Evolutionary conservation across 1,284 basidiomycete species (phyloP).

Genomic region (Phylloporus gajari): DNA sequence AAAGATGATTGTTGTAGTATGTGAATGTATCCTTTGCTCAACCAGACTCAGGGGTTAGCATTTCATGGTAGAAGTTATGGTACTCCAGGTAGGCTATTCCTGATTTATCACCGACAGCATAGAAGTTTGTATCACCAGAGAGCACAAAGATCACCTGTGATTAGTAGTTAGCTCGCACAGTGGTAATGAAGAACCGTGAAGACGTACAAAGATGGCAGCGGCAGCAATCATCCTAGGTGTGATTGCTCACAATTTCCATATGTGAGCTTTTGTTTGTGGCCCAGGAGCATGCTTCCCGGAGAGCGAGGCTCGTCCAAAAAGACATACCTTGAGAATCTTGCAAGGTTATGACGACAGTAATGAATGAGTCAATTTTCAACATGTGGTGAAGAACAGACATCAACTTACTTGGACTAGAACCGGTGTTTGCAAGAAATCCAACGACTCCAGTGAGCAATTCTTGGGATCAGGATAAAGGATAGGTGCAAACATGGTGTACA

Average conservation of each 20-base stretch:
- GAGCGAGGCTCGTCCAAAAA: neutral
- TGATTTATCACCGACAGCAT: neutral
- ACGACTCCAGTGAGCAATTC: neutral
- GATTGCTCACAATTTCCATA: neutral
- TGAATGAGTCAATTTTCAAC: neutral
- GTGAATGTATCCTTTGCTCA: no score
- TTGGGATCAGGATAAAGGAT: neutral
- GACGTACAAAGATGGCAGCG: neutral
- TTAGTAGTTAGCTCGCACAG: neutral
- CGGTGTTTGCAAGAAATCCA: neutral
- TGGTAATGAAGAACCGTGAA: neutral
- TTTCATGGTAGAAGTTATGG: neutral
- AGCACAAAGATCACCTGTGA: neutral
- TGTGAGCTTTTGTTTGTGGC: neutral
- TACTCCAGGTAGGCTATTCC: no score
- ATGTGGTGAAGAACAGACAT: neutral
- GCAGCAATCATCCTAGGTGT: neutral
- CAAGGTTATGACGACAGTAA: neutral
- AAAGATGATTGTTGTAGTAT: no score
- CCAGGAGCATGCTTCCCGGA: neutral
- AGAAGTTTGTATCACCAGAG: neutral
- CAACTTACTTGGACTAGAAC: neutral
- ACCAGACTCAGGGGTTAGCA: no score
- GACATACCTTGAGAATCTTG: neutral
- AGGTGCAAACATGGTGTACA: neutral